Conservation (phyloP, 2,329 filamentous ascomycete genomes). For the Trichoderma citrinoviride region DNA sequence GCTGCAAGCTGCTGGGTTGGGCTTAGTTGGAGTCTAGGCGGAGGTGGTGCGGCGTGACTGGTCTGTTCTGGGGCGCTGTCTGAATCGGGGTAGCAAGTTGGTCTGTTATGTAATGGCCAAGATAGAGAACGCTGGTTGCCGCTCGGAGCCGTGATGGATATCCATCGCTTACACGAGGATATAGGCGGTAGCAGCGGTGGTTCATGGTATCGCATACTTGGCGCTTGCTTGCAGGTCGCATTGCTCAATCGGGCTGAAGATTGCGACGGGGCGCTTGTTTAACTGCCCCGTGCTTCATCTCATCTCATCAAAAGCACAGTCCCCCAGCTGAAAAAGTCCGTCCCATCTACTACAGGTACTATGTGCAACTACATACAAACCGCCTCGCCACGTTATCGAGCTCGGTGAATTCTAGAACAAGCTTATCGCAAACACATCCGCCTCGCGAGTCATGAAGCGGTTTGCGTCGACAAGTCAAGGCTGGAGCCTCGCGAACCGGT, state of each 20-base stretch:
- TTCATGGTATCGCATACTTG: not conserved
- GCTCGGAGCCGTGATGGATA: not conserved
- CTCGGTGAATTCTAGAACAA: conserved; percentile 11
- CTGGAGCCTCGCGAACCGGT: not conserved
- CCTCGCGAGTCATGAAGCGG: conserved; percentile 8
- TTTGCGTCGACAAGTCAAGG: conserved; percentile 3
- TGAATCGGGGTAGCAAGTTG: not conserved
- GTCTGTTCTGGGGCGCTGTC: not conserved
- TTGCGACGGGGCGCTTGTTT: not conserved
- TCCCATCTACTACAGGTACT: too few relatives aligned
- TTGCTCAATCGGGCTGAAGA: not conserved
- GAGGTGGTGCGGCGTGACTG: not conserved
- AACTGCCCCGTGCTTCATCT: not conserved
- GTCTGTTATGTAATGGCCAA: not conserved
- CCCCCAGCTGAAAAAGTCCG: not conserved
- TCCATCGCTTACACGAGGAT: not conserved
- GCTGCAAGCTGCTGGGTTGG: not conserved
- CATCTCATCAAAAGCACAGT: not conserved
- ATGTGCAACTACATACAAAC: too few relatives aligned
- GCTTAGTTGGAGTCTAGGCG: not conserved
- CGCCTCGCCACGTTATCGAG: not conserved
- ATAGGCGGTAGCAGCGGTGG: not conserved
- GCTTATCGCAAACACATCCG: conserved; percentile 1
- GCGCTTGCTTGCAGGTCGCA: not conserved
- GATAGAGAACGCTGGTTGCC: too few relatives aligned